phyloP scores from a whole-genome alignment of 2,329 filamentous ascomycete genomes.

The Paecilomyces sp. region DNA sequence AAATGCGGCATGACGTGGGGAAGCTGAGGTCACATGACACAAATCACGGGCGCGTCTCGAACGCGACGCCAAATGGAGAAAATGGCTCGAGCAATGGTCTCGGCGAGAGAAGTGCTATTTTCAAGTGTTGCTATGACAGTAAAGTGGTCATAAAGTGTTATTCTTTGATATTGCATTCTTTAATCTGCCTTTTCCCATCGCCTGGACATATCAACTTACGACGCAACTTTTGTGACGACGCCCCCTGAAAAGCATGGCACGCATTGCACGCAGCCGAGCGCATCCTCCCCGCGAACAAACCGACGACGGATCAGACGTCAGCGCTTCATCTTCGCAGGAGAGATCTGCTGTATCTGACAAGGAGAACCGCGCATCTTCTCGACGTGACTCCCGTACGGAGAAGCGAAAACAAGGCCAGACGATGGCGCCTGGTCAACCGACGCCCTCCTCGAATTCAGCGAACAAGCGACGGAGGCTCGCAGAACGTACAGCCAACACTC shows the following conservation, averaged over 20 bases:
- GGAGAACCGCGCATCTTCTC: constrained; percentile 33
- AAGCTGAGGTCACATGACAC: not conserved
- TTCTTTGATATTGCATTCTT: not conserved
- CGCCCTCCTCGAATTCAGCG: constrained; percentile 25
- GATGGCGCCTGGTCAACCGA: constrained; percentile 34
- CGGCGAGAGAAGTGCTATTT: not conserved
- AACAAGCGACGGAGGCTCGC: constrained; percentile 42
- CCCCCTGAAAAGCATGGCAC: constrained; percentile 22
- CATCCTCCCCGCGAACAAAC: not conserved
- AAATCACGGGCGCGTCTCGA: not conserved
- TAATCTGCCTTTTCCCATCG: not conserved
- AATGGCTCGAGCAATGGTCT: not conserved
- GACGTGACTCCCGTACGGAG: constrained; percentile 14
- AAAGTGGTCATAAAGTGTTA: not conserved
- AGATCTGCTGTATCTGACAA: constrained; percentile 40
- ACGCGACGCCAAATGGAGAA: not conserved
- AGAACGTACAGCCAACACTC: constrained; percentile 22
- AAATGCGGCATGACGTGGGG: not conserved
- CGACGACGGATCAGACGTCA: constrained; percentile 7
- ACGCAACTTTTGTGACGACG: constrained; percentile 4
- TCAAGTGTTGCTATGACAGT: not conserved
- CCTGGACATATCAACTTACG: not conserved
- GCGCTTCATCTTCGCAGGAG: constrained; percentile 22
- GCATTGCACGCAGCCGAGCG: constrained; percentile 7
- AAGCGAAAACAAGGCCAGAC: constrained; percentile 37